Conservation (phyloP, 495 filamentous ascomycete genomes). For the Cercophora sp. region DNA sequence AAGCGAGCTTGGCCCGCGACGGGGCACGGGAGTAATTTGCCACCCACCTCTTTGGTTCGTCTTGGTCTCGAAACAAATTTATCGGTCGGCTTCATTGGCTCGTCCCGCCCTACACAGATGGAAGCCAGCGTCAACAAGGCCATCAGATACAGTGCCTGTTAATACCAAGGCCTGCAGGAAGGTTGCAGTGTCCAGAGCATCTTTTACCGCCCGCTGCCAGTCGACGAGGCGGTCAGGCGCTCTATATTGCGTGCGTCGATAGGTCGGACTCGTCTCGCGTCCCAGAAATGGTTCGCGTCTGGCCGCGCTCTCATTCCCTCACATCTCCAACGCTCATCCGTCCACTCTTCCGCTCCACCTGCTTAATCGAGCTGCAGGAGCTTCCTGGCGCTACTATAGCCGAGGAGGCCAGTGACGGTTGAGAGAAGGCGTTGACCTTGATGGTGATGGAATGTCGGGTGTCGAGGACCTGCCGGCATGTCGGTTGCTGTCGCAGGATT, state of each 20-base stretch:
- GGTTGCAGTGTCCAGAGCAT: conserved; percentile 6
- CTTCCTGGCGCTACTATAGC: conserved; percentile 13
- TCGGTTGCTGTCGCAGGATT: neutral
- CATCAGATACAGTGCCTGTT: conserved; percentile 3
- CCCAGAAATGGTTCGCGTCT: neutral
- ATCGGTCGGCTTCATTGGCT: conserved; percentile 10
- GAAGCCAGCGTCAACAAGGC: neutral
- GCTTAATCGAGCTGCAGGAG: conserved; percentile 11
- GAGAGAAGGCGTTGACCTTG: neutral
- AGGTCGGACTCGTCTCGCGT: conserved; percentile 1
- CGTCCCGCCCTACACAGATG: conserved; percentile 11
- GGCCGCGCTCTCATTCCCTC: neutral
- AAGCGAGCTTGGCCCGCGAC: neutral
- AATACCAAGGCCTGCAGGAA: conserved; percentile 7
- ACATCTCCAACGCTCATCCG: neutral
- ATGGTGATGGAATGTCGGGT: neutral
- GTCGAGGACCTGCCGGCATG: neutral
- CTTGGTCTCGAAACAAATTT: conserved; percentile 10
- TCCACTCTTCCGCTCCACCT: conserved; percentile 1
- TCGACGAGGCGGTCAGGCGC: conserved; percentile 8
- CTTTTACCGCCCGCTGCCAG: conserved; percentile 1
- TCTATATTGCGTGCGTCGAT: conserved; percentile 10
- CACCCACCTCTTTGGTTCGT: conserved; percentile 8
- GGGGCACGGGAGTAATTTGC: conserved; percentile 4
- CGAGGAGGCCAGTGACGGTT: too few relatives aligned